Evolutionary conservation across 768 basidiomycete species (phyloP).

Genomic region (Boletus patriciae): DNA sequence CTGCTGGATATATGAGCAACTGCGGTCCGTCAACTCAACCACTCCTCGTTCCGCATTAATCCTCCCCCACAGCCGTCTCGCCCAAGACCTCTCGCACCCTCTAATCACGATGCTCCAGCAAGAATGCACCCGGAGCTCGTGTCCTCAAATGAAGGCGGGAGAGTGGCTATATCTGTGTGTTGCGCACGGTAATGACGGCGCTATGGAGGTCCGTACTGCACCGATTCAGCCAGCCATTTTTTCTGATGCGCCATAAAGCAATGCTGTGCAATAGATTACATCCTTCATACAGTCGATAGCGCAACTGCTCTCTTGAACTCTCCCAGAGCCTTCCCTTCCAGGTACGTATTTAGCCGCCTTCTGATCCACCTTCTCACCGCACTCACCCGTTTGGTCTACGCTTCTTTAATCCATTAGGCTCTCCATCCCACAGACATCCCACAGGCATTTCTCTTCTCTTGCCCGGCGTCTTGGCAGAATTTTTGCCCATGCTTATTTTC

Average conservation of each 20-base stretch:
- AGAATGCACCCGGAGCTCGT: conserved; percentile 81
- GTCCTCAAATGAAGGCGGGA: conserved; percentile 98
- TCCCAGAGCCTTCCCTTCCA: conserved; percentile 86
- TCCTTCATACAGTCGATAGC: conserved; percentile 88
- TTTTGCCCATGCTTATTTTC: conserved; percentile 95
- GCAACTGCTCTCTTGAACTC: conserved; percentile 91
- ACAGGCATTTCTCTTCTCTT: conserved; percentile 86
- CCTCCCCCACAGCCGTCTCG: conserved; percentile 60
- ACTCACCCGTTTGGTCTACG: conserved; percentile 12
- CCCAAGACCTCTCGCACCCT: conserved; percentile 84
- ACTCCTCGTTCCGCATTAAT: neutral
- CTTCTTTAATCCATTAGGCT: conserved; percentile 47
- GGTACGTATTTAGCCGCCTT: conserved; percentile 46
- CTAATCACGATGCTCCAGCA: conserved; percentile 82
- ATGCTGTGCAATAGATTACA: conserved; percentile 98
- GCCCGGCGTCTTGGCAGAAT: conserved; percentile 91
- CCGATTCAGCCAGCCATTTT: neutral
- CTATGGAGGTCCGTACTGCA: conserved; percentile 66
- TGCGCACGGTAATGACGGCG: conserved; percentile 85
- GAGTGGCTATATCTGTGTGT: conserved; percentile 98
- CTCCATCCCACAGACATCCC: conserved; percentile 75
- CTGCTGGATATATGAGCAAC: conserved; percentile 80
- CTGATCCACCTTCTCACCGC: conserved; percentile 22
- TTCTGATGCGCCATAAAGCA: conserved; percentile 48
- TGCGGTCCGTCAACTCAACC: conserved; percentile 40